A percentile compares a stretch with the other conserved stretches of the same genome.
Evolutionary conservation across 2,329 filamentous ascomycete genomes (phyloP).

Genomic region (Xylariaceae sp.): DNA sequence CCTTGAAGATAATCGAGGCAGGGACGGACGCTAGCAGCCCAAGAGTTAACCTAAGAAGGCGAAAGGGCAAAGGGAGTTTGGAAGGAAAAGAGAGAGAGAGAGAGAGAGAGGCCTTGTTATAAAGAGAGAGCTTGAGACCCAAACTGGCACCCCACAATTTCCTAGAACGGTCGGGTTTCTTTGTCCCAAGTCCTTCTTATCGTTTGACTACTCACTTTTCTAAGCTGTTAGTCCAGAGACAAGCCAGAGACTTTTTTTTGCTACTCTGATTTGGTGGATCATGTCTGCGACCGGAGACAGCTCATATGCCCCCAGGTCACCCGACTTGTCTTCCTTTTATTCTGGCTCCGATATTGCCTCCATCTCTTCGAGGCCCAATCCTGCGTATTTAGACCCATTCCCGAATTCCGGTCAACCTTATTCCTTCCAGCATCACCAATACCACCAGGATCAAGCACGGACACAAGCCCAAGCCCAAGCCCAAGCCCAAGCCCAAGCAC

Average conservation of each 20-base stretch:
- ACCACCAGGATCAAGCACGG: conserved; percentile 4
- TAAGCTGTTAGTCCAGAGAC: conserved; percentile 4
- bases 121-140: conserved; percentile 6
- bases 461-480: conserved; percentile 4
- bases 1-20: background rate
- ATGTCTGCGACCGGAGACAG: conserved; percentile 43
- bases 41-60: background rate
- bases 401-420: conserved; percentile 21
- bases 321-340: conserved; percentile 54
- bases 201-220: conserved; percentile 10
- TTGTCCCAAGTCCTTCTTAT: conserved; percentile 13
- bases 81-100: conserved; percentile 5
- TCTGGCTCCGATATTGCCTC: conserved; percentile 31
- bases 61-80: background rate
- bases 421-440: conserved; percentile 25
- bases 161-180: conserved; percentile 17
- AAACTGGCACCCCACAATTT: conserved; percentile 13
- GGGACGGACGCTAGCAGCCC: too few species aligned
- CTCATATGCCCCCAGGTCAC: conserved; percentile 52
- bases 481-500: conserved; percentile 3
- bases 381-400: conserved; percentile 14
- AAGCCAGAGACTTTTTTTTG: conserved; percentile 8
- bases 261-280: conserved; percentile 24
- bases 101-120: background rate
- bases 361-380: conserved; percentile 18